Percentiles rank a stretch among this genome's conserved stretches.
Evolutionary conservation across 176 grass and related monocot species (phyloP).

Genomic region (Saccharum spontaneum): DNA sequence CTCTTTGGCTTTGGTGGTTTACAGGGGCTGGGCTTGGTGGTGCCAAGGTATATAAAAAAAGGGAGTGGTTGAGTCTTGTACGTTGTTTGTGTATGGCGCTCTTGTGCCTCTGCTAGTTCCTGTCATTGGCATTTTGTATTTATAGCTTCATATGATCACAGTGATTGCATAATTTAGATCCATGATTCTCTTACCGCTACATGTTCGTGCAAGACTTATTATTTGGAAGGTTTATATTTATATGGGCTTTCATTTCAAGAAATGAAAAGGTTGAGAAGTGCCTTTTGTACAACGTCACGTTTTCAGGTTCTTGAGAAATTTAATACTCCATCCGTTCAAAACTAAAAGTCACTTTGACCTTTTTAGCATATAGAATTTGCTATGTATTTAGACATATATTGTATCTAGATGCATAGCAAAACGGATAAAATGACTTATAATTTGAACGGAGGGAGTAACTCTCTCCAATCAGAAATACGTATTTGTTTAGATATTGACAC

Average conservation of each 20-base stretch:
- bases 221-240: not conserved
- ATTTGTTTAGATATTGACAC: too few species aligned
- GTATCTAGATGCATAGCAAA: too few species aligned
- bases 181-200: not conserved
- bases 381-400: too few species aligned
- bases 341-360: too few species aligned
- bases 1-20: not conserved
- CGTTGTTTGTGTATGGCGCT: not conserved
- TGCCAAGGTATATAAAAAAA: constrained; percentile 25
- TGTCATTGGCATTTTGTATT: not conserved
- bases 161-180: not conserved
- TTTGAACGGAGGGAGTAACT: too few species aligned
- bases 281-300: too few species aligned
- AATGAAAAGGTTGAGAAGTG: too few species aligned
- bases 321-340: too few species aligned
- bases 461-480: too few species aligned
- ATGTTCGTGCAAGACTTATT: not conserved
- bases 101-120: not conserved
- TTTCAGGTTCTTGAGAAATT: too few species aligned
- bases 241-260: not conserved
- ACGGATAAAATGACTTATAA: too few species aligned
- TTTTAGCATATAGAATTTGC: too few species aligned
- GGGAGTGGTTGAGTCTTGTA: not conserved
- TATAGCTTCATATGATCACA: not conserved
- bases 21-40: not conserved